Conservation (phyloP, 257 asterid genomes). For the Solanum bulbocastanum region DNA sequence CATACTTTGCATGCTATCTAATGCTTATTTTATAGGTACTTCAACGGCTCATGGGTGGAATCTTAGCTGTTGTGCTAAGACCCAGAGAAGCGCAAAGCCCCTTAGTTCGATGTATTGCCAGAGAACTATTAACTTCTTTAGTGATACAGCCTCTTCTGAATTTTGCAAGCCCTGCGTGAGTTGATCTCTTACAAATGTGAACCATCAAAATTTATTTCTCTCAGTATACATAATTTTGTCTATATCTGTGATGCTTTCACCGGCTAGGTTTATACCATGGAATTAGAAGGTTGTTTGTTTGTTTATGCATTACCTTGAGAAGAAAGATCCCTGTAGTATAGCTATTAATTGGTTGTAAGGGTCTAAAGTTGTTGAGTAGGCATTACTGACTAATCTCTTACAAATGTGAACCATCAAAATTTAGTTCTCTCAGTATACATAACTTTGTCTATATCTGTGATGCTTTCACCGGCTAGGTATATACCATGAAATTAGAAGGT, state of each 20-base stretch:
- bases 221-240: not conserved
- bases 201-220: not conserved
- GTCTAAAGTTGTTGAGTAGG: not conserved
- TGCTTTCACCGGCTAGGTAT: not conserved
- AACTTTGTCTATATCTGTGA: not conserved
- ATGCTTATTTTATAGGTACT: slow-evolving; percentile 49
- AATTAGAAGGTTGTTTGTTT: not conserved
- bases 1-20: slow-evolving; percentile 13
- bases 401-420: not conserved
- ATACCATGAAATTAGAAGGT: not conserved
- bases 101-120: slow-evolving; percentile 83
- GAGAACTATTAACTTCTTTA: slow-evolving; percentile 88
- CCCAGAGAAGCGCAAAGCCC: slow-evolving; percentile 96
- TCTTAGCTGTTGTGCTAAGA: slow-evolving; percentile 81
- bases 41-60: slow-evolving; percentile 90
- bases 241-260: not conserved
- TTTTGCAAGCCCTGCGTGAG: slow-evolving; percentile 90
- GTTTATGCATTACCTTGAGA: not conserved
- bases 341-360: not conserved
- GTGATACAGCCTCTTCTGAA: slow-evolving; percentile 90
- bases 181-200: slow-evolving; percentile 11
- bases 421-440: not conserved
- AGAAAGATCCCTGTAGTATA: not conserved
- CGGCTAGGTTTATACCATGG: not conserved
- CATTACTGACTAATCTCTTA: slow-evolving; percentile 5